These are phyloP conservation scores for Pyronema omphalodes DNA, from an alignment of 495 filamentous ascomycete species.

Conservation along the genomic window DNA sequence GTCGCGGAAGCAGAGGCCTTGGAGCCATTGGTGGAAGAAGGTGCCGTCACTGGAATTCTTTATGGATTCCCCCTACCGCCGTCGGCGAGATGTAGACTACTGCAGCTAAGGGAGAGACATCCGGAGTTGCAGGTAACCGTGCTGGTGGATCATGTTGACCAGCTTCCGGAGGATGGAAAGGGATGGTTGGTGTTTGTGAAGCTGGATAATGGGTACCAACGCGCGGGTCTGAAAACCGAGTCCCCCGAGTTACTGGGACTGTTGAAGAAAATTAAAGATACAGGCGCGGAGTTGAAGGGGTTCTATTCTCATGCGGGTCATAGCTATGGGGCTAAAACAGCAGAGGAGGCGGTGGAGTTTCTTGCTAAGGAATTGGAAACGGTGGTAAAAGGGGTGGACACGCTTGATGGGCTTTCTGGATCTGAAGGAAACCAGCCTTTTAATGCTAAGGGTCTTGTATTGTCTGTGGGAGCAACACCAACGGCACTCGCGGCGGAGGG, in stretches of 20 bases:
- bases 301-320: slow-evolving; percentile 68
- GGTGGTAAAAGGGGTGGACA: slow-evolving; percentile 32
- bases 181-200: slow-evolving; percentile 48
- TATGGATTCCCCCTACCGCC: slow-evolving; percentile 57
- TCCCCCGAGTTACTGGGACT: slow-evolving; percentile 34
- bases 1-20: slow-evolving; percentile 56
- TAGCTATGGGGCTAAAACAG: slow-evolving; percentile 39
- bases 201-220: slow-evolving; percentile 58
- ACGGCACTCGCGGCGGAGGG: slow-evolving; percentile 42
- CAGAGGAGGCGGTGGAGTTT: slow-evolving; percentile 37
- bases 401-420: slow-evolving; percentile 1
- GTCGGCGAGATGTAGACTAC: slow-evolving; percentile 41
- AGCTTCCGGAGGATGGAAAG: slow-evolving; percentile 34
- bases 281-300: slow-evolving; percentile 35
- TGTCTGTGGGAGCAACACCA: slow-evolving; percentile 69
- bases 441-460: slow-evolving; percentile 30
- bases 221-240: slow-evolving; percentile 46
- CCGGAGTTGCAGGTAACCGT: slow-evolving; percentile 36
- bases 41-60: slow-evolving; percentile 33
- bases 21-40: slow-evolving; percentile 30
- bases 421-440: neutral
- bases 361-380: slow-evolving; percentile 43
- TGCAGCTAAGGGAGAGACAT: slow-evolving; percentile 34
- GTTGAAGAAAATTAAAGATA: slow-evolving; percentile 31
- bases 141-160: slow-evolving; percentile 54